These are phyloP conservation scores for Lagenaria siceraria DNA, from an alignment of 306 rosid species.

Conservation along the genomic window DNA sequence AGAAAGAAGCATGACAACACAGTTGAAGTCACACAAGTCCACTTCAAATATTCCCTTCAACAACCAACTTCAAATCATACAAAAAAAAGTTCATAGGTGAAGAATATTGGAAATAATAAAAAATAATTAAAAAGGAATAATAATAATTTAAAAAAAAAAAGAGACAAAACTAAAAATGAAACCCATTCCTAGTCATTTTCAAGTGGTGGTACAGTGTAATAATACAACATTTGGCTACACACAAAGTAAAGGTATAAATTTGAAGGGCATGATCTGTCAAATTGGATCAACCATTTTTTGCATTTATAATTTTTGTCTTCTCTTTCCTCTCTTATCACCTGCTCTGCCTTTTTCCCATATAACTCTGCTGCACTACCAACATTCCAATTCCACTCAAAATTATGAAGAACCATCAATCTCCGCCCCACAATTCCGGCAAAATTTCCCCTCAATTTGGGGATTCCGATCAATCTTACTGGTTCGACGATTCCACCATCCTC, in stretches of 20 bases:
- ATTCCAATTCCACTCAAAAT: background rate
- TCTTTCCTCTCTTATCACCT: background rate
- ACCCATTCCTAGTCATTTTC: background rate
- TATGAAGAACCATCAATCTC: constrained; percentile 10
- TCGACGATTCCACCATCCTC: constrained; percentile 69
- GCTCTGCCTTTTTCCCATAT: background rate
- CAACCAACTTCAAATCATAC: background rate
- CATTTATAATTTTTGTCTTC: constrained; percentile 38
- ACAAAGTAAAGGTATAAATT: background rate
- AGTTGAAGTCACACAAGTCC: background rate
- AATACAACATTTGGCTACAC: background rate
- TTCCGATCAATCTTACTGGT: constrained; percentile 44
- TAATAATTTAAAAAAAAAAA: too few species aligned
- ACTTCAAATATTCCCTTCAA: background rate
- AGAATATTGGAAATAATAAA: background rate
- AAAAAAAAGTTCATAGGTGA: background rate
- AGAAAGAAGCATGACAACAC: background rate
- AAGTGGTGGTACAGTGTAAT: background rate
- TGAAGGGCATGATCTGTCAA: background rate
- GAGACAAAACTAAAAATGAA: too few species aligned
- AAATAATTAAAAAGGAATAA: background rate
- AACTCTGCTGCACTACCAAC: background rate
- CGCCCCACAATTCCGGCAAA: constrained; percentile 22
- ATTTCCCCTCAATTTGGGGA: constrained; percentile 33
- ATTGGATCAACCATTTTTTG: constrained; percentile 24